phyloP scores from a whole-genome alignment of 352 stramenopile species.

The Pythium periplocum region DNA sequence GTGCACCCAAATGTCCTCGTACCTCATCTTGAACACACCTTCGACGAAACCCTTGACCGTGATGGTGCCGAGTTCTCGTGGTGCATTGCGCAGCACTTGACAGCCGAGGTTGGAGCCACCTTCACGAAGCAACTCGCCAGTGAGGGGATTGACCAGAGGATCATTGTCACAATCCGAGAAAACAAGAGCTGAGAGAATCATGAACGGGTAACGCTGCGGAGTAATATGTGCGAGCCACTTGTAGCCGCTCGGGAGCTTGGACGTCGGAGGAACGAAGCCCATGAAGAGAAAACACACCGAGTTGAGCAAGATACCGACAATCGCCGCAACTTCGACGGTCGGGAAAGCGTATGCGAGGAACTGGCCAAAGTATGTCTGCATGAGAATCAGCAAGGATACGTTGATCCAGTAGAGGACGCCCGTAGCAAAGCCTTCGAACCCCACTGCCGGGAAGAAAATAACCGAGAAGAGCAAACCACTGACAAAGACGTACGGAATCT shows the following conservation, averaged over 20 bases:
- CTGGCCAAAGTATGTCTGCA: conserved; percentile 64
- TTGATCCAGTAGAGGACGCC: conserved; percentile 61
- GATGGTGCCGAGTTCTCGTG: conserved; percentile 10
- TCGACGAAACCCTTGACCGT: conserved; percentile 29
- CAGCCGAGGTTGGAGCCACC: conserved; percentile 21
- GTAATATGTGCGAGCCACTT: conserved; percentile 27
- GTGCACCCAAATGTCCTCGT: conserved; percentile 22
- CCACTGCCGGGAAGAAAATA: conserved; percentile 59
- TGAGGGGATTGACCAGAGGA: conserved; percentile 10
- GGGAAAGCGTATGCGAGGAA: conserved; percentile 46
- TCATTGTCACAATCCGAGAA: conserved; percentile 18
- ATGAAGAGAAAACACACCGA: conserved; percentile 42
- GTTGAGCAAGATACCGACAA: conserved; percentile 32
- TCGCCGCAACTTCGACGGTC: conserved; percentile 23
- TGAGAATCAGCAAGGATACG: conserved; percentile 44
- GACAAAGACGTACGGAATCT: conserved; percentile 41
- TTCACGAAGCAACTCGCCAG: conserved; percentile 4
- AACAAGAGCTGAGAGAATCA: conserved; percentile 18
- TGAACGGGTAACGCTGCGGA: conserved; percentile 20
- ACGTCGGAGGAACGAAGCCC: conserved; percentile 28
- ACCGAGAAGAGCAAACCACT: conserved; percentile 22
- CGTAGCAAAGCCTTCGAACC: conserved; percentile 20
- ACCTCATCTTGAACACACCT: conserved; percentile 24
- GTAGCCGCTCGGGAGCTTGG: conserved; percentile 16
- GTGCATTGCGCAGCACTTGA: conserved; percentile 15